Evolutionary conservation across 2,329 filamentous ascomycete genomes (phyloP), one percentile per base, ranked within the genome.

Genomic region (Zymoseptoria brevis): DNA sequence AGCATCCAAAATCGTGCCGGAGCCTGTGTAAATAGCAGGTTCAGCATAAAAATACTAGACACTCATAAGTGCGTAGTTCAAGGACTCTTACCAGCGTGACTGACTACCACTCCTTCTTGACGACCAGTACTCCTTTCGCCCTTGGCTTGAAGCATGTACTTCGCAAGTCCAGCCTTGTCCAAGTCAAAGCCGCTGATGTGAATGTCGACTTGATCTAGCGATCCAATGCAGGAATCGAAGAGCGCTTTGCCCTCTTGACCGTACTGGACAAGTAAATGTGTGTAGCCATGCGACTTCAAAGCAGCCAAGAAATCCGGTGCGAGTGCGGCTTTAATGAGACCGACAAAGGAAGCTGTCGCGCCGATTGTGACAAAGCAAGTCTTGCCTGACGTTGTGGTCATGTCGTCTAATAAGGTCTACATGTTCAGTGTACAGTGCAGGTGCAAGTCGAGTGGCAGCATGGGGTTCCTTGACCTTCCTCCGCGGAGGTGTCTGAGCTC

Each of bases 331-430:
- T 80, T 75, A 58, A 96, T 81, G 1, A 99, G 82, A 6, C 80
- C 74, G 56, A 81, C 79, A 75, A 99, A 99, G 19, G 87, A 83
- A 16, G 92, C 91, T 0, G 93, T 99, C 5, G 94, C 93, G 58
- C 94, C 94, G 29, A 96, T 88, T 0, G 94, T 97, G 57, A 96
- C 87, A 65, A 99, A 89, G 72, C 89, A 94, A 56, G 77, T 77
- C 63, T 78, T 79, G 30, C 22, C 53, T 45, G 41, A 54, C 9
- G 9, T 53, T 66, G 67, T 16, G 53, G 60, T 9, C 50, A 58
- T 21, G 21, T 58, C 52, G 30, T 50, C 9, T n/a, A 41, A 53
- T n/a, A 41, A 53, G 13, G 8, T 29, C 58, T 62, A 63, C 62
- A 63, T 62, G 11, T 53, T 55, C 72, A 29, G 13, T 45, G 50